Base-by-base conservation (phyloP, 2,329 filamentous ascomycete species). In the Cercospora sojina region DNA sequence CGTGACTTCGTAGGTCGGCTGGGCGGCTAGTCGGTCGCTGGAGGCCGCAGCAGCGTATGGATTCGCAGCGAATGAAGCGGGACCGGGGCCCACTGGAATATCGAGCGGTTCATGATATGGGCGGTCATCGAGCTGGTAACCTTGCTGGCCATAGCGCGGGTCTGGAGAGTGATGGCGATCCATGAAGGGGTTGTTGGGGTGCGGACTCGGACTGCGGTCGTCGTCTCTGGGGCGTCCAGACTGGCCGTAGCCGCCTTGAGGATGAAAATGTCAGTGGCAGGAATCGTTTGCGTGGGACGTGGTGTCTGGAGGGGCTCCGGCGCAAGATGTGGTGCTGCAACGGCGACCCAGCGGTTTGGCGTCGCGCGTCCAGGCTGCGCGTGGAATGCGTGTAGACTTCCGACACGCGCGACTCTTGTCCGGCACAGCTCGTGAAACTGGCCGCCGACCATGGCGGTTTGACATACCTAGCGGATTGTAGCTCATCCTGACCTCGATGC, bases 111-210 rank as follows among this genome's bases (percentile, higher is more conserved):
- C 74, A 70, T 79, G 84, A 76, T 92, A 93, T 8, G 89, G 88
- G 71, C 88, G 87, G 78, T 96, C 91, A 53, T 95, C 90, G 56
- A 96, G 85, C 77, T 96, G 91, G 78, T 97, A 96, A 71, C 90
- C 87, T 16, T 90, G 81, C 90, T 92, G 95, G 62, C 91, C 91
- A 64, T 91, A 87, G 72, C 90, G 62, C 38, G 62, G 87, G 77
- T 83, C 76, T 75, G 78, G 78, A 85, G 74, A 73, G 60, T 69
- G 66, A 64, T 65, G 69, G 32, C 64, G 65, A 57, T 72, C 68
- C 71, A 71, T 71, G 68, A 71, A 72, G 32, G 70, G 69, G 59
- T 68, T 67, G 51, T 69, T 55, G 29, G 58, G 56, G 23, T 67
- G 58, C 25, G 64, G 64, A 64, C 70, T 68, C 53, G 58, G 58